Evolutionary conservation across 2,329 filamentous ascomycete species (phyloP).

Genomic region (Hortaea werneckii): DNA sequence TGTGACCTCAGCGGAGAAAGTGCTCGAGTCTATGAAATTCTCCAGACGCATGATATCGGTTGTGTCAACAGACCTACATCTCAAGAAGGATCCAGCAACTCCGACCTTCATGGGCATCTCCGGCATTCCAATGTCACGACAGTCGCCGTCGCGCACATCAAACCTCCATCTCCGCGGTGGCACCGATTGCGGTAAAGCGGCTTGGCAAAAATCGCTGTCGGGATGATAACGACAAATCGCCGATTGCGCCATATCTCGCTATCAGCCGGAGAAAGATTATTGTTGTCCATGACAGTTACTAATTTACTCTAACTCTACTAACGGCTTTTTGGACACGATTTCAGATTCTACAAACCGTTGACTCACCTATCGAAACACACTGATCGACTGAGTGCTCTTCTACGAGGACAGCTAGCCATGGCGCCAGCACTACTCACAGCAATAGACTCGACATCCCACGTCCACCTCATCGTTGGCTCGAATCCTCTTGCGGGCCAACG

Average conservation of each 20-base stretch:
- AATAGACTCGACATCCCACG: slow-evolving; percentile 56
- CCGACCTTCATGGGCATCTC: too few relatives aligned
- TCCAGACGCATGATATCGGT: too few relatives aligned
- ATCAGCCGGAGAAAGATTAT: not conserved
- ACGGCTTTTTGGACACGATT: too few relatives aligned
- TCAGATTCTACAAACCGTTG: too few relatives aligned
- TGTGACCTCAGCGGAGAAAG: too few relatives aligned
- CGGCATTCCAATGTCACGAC: too few relatives aligned
- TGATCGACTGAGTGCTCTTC: not conserved
- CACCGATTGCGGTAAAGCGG: not conserved
- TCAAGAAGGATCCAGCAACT: too few relatives aligned
- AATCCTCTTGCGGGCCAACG: slow-evolving; percentile 80
- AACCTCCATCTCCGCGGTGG: not conserved
- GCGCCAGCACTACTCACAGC: slow-evolving; percentile 57
- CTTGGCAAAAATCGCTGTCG: not conserved
- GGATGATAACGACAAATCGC: not conserved
- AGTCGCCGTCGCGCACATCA: too few relatives aligned
- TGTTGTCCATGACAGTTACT: not conserved
- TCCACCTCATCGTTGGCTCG: slow-evolving; percentile 78
- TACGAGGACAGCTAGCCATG: slow-evolving; percentile 21
- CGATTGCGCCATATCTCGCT: not conserved
- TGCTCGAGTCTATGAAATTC: too few relatives aligned
- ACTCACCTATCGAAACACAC: too few relatives aligned
- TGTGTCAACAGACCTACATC: too few relatives aligned
- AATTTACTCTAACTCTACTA: too few relatives aligned